Base-by-base conservation (phyloP, 78 protist species). In the Speleostelium caveatum region DNA sequence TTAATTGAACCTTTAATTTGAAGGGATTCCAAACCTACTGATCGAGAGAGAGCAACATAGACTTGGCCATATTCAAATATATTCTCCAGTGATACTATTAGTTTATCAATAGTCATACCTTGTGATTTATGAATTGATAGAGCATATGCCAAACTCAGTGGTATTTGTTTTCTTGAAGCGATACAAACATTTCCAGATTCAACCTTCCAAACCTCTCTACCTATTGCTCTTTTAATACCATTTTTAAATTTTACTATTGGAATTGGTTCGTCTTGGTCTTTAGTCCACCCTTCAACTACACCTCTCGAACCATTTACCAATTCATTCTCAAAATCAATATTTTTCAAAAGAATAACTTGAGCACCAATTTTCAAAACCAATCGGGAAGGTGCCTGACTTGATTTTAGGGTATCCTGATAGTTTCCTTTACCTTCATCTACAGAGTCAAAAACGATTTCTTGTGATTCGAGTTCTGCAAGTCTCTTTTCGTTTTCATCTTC, bases 121-220 rank as follows among this genome's bases (percentile, higher is more conserved):
- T 96, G 98, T 33, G 93, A 30, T 73, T 96, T 96, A 67, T 96
- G 98, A 51, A 96, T 95, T 14, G 96, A 94, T 30, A 94, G 28
- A n/a, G 98, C 97, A 97, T 96, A 96, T 8, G 98, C 97, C 12
- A 95, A 75, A 8, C 56, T 90, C 21, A 96, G 77, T 8, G 98
- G 98, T 21, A 96, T 16, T 75, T 96, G 98, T 30, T 28, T 58
- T 41, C 92, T 74, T 16, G 68, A 67, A 10, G 92, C 74, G 1
- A 80, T 49, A 2, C 65, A 26, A n/a, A 39, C 42, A 10, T 62
- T 49, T 4, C 74, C 89, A 8, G 36, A 56, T 24, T 73, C 80
- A 14, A 32, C 42, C 38, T 41, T 73, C 80, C 80, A 73, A n/a
- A 24, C n/a, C 14, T 73, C 69, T 24, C 80, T 17, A 24, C 67